phyloP scores from a whole-genome alignment of 768 basidiomycete species.

The Amanita pseudoporphyria region DNA sequence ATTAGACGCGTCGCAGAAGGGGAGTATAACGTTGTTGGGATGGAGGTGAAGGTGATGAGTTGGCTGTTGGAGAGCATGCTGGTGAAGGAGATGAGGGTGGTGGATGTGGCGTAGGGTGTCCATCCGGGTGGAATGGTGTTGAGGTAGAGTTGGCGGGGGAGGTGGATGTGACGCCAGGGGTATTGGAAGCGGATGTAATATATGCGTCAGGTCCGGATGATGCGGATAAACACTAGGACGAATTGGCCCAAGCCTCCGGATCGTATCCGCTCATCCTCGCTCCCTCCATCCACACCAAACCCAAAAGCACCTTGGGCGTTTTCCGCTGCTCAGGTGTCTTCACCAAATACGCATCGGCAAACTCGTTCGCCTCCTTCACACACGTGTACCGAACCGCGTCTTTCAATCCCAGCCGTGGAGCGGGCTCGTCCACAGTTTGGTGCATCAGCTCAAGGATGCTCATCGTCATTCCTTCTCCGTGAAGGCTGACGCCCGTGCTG shows the following conservation, averaged over 20 bases:
- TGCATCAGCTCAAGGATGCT: slow-evolving; percentile 93
- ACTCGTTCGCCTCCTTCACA: too few species aligned
- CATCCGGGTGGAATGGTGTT: too few species aligned
- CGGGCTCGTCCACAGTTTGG: slow-evolving; percentile 98
- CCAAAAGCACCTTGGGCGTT: slow-evolving; percentile 78
- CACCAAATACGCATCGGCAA: too few species aligned
- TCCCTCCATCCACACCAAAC: slow-evolving; percentile 64
- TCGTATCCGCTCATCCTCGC: slow-evolving; percentile 54
- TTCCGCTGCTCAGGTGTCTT: too few species aligned
- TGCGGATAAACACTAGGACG: slow-evolving; percentile 42
- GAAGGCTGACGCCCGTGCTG: slow-evolving; percentile 86
- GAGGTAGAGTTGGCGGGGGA: not conserved
- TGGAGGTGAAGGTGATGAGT: not conserved
- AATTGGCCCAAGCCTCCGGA: slow-evolving; percentile 72
- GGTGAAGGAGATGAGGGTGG: too few species aligned
- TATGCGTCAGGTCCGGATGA: too few species aligned
- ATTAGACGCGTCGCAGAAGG: not conserved
- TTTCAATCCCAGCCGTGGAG: too few species aligned
- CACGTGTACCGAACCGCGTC: too few species aligned
- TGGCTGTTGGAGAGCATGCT: not conserved
- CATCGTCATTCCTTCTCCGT: slow-evolving; percentile 97
- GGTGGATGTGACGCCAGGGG: too few species aligned
- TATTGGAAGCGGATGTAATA: too few species aligned
- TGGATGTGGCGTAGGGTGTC: too few species aligned
- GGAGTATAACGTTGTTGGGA: too few species aligned